phyloP scores from a whole-genome alignment of 164 flowering plant species.

The Vitis cinerea region DNA sequence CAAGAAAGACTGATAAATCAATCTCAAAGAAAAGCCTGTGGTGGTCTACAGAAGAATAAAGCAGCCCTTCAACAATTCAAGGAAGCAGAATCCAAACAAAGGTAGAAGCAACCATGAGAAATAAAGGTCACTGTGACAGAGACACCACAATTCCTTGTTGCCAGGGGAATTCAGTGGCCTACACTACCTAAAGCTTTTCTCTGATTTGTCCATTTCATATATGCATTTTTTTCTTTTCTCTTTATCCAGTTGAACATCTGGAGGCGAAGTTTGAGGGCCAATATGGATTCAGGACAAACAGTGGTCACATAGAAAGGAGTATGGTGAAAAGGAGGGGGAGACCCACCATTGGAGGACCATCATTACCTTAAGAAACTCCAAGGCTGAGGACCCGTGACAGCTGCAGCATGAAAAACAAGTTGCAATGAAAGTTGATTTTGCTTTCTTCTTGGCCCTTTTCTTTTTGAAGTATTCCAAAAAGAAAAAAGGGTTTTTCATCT shows the following conservation, averaged over 20 bases:
- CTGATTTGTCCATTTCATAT: slow-evolving; percentile 15
- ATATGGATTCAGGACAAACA: slow-evolving; percentile 1
- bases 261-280: slow-evolving; percentile 5
- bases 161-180: slow-evolving; percentile 7
- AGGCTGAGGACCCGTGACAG: not conserved
- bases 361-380: not conserved
- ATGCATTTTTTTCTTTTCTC: not conserved
- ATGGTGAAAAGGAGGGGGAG: slow-evolving; percentile 10
- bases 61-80: slow-evolving; percentile 6
- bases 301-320: slow-evolving; percentile 6
- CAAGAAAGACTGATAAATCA: slow-evolving; percentile 2
- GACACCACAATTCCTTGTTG: slow-evolving; percentile 3
- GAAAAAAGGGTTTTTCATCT: not conserved
- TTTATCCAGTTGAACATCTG: slow-evolving; percentile 7
- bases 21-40: slow-evolving; percentile 4
- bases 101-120: not conserved
- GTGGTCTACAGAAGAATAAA: slow-evolving; percentile 8
- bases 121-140: slow-evolving; percentile 9
- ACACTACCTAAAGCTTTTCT: not conserved
- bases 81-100: not conserved
- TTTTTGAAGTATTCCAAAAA: slow-evolving; percentile 1
- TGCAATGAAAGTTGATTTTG: slow-evolving; percentile 12
- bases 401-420: not conserved
- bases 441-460: slow-evolving; percentile 3
- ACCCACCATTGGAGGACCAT: slow-evolving; percentile 11